Base-by-base conservation (phyloP, 495 filamentous ascomycete species). In the Hypoxylon perforatum region DNA sequence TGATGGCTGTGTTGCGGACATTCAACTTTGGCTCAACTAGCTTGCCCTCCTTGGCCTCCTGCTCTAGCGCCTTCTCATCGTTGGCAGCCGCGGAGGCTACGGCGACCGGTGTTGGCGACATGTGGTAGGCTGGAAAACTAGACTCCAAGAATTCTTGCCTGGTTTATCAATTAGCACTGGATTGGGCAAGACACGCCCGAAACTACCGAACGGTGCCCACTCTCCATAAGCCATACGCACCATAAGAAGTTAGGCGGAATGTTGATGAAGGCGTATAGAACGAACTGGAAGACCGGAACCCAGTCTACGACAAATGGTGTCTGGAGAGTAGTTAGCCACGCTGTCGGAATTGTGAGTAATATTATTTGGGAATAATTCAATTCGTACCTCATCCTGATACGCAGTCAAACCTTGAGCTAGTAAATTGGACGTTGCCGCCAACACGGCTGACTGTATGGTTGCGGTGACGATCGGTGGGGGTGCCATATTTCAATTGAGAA, bases 221-320 rank as follows among this genome's bases (percentile, higher is more conserved):
- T 33, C 8, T 23, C 11, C 15, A 44, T 44, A 63, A 25, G 44
- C 54, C 33, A 18, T 8, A 74, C 80, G 74, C 92, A 93, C 93
- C 93, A 99, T 68, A 91, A 78, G 76, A 92, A 91, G 78, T 98
- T 98, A 18, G 91, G 90, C 3, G 95, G 94, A 14, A 90, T 88
- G 70, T 85, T 90, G 50, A 97, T 65, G 23, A 92, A 73, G 48
- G 88, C 83, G 80, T 90, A 97, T 48, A 92, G 71, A 57, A 91
- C 73, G 77, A 96, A 97, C 74, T 94, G 91, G 67, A 94, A 76
- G 48, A 96, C 76, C 1, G 90, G 86, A 11, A 81, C 72, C 57
- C 75, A 79, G 77, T 93, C 85, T 59, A 96, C 75, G 8, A 74
- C 66, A 38, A 86, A 70, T 15, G 85, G 74, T 50, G 55, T 77